Evolutionary conservation across 257 asterid genomes (phyloP).

Genomic region (Nicotiana attenuata): DNA sequence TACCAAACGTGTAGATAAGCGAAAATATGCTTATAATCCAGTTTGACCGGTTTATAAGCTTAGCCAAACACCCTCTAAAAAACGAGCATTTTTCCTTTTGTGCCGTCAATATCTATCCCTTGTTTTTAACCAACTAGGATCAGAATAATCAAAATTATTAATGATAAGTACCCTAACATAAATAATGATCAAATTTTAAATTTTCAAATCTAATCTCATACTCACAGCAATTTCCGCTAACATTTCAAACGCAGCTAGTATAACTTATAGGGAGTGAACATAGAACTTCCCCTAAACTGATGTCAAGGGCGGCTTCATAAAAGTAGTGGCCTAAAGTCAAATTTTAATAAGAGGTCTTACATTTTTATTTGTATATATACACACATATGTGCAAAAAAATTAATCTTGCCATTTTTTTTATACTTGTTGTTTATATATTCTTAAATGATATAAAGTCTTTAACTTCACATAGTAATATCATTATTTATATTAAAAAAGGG

Average conservation of each 20-base stretch:
- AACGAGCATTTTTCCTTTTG: background rate
- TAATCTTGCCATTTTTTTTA: too few species aligned
- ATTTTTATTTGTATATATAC: too few species aligned
- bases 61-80: background rate
- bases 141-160: background rate
- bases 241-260: background rate
- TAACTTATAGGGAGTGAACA: background rate
- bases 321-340: too few species aligned
- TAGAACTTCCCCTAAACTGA: background rate
- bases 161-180: background rate
- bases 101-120: background rate
- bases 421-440: too few species aligned
- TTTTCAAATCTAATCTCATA: background rate
- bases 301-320: background rate
- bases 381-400: too few species aligned
- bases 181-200: background rate
- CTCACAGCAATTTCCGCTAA: background rate
- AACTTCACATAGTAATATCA: too few species aligned
- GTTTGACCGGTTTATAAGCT: too few species aligned
- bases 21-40: too few species aligned
- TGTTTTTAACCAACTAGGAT: background rate
- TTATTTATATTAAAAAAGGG: too few species aligned
- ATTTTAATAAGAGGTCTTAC: too few species aligned
- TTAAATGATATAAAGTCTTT: too few species aligned
- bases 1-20: too few species aligned